phyloP scores from a whole-genome alignment of 805 yeast genomes.

The Ogataea ramenticola region DNA sequence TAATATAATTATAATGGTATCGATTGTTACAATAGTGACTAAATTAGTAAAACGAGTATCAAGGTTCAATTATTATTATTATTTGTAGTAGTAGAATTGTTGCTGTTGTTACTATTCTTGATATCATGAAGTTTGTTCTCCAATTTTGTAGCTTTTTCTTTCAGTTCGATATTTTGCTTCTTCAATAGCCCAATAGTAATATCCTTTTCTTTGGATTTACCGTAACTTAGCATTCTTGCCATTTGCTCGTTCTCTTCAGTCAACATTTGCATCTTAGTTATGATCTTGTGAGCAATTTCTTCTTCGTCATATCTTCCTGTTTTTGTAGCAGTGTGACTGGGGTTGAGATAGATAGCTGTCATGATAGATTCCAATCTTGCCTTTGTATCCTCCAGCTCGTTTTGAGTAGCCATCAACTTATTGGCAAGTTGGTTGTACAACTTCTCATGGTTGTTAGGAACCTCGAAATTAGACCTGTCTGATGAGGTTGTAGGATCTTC shows the following conservation, averaged over 20 bases:
- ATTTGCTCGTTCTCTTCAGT: slow-evolving; percentile 65
- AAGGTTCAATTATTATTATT: no score
- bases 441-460: slow-evolving; percentile 27
- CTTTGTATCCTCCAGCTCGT: slow-evolving; percentile 57
- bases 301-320: slow-evolving; percentile 66
- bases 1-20: background rate
- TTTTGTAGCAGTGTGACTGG: slow-evolving; percentile 37
- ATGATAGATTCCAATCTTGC: slow-evolving; percentile 53
- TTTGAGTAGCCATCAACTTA: slow-evolving; percentile 20
- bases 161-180: slow-evolving; percentile 41
- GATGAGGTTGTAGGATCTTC: background rate
- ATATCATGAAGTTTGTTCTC: slow-evolving; percentile 20
- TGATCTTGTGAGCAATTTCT: slow-evolving; percentile 66
- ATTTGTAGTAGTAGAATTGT: no score
- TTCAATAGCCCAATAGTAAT: slow-evolving; percentile 60
- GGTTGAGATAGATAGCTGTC: slow-evolving; percentile 47
- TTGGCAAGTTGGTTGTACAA: slow-evolving; percentile 22
- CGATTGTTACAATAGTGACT: no score
- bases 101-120: no score
- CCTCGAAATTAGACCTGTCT: slow-evolving; percentile 13
- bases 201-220: slow-evolving; percentile 66
- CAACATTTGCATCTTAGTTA: slow-evolving; percentile 51
- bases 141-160: slow-evolving; percentile 24
- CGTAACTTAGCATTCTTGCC: slow-evolving; percentile 63
- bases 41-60: no score